Evolutionary conservation across 2,329 filamentous ascomycete genomes (phyloP).

Genomic region (Colletotrichum lindemuthianum): DNA sequence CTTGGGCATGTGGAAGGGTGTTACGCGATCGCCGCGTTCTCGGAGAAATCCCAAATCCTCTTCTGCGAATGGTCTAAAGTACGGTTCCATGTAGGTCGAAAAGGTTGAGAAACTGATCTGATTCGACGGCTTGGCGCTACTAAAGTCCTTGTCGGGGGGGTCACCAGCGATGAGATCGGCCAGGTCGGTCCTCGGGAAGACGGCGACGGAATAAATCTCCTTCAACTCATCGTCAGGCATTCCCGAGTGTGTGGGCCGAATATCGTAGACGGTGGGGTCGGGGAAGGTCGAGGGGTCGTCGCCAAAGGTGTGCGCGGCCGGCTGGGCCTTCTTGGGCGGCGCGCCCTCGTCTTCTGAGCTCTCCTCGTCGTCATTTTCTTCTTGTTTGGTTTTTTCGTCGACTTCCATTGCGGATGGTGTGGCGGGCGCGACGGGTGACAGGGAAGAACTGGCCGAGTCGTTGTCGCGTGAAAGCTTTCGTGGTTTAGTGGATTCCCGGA

Average conservation of each 20-base stretch:
- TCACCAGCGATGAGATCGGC: conserved; percentile 87
- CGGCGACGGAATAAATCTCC: conserved; percentile 86
- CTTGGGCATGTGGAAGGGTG: conserved; percentile 86
- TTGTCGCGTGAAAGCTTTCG: conserved; percentile 62
- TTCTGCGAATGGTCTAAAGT: conserved; percentile 87
- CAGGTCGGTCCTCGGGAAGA: conserved; percentile 84
- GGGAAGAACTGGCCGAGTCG: conserved; percentile 68
- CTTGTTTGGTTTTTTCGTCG: conserved; percentile 57
- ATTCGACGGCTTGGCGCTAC: conserved; percentile 89
- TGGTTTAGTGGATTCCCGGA: conserved; percentile 61
- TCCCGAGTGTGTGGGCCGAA: conserved; percentile 75
- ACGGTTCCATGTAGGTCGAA: conserved; percentile 90
- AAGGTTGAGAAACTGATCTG: conserved; percentile 96
- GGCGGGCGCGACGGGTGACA: conserved; percentile 64
- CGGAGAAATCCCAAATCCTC: conserved; percentile 94
- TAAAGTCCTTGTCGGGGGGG: conserved; percentile 95
- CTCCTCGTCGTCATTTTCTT: conserved; percentile 54
- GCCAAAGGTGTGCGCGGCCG: conserved; percentile 88
- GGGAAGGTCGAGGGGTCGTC: conserved; percentile 90
- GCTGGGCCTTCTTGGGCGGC: conserved; percentile 70
- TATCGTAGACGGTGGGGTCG: conserved; percentile 95
- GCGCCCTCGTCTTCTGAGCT: conserved; percentile 69
- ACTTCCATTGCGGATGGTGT: conserved; percentile 68
- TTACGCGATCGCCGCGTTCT: conserved; percentile 85
- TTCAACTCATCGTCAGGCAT: conserved; percentile 90